Evolutionary conservation across 1,284 basidiomycete species (phyloP).

Genomic region (Thelephora terrestris): DNA sequence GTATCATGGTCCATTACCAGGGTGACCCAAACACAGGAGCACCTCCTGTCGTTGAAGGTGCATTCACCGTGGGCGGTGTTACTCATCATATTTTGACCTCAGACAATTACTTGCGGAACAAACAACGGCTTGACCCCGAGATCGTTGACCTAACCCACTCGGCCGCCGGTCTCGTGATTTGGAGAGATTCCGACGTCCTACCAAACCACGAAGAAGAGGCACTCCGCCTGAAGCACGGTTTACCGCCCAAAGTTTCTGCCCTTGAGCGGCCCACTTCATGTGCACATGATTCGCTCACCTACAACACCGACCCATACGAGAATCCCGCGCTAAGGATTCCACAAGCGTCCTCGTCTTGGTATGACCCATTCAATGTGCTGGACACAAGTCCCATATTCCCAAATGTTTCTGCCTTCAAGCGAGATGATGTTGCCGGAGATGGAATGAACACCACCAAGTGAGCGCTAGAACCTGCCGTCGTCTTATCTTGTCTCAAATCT

Average conservation of each 20-base stretch:
- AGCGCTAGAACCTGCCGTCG: conserved; percentile 12
- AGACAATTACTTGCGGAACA: conserved; percentile 60
- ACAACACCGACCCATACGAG: conserved; percentile 49
- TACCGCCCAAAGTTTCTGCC: conserved; percentile 6
- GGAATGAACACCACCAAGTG: conserved; percentile 47
- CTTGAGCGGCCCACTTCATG: conserved; percentile 32
- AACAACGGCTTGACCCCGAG: conserved; percentile 49
- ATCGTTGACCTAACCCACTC: conserved; percentile 24
- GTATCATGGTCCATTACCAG: conserved; percentile 60
- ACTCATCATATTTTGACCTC: conserved; percentile 68
- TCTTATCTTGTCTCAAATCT: neutral
- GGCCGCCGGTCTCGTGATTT: conserved; percentile 56
- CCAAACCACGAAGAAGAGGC: conserved; percentile 36
- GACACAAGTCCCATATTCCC: conserved; percentile 22
- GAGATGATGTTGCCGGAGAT: conserved; percentile 49
- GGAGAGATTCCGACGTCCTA: conserved; percentile 59
- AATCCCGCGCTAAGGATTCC: conserved; percentile 44
- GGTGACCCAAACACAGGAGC: conserved; percentile 38
- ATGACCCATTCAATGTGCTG: conserved; percentile 29
- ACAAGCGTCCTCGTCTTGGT: conserved; percentile 25
- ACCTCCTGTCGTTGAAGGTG: conserved; percentile 64
- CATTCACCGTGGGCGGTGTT: conserved; percentile 59
- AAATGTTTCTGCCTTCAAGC: conserved; percentile 22
- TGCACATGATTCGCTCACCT: conserved; percentile 58
- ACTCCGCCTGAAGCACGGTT: conserved; percentile 13